These are phyloP conservation scores for Colletotrichum acutatum DNA, from an alignment of 2,329 filamentous ascomycete species.

Conservation along the genomic window DNA sequence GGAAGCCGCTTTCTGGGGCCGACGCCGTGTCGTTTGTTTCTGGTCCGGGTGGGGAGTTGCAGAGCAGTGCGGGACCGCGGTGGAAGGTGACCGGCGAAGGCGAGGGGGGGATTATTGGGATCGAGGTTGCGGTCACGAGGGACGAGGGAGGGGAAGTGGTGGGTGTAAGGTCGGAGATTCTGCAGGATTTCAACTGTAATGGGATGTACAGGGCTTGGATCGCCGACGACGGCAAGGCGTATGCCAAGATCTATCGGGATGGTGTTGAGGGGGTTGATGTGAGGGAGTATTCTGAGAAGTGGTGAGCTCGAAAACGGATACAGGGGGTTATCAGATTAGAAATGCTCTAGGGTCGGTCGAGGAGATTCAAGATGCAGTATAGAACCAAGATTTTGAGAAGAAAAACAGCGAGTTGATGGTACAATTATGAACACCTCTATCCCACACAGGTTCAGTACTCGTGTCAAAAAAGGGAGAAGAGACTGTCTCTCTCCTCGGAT, in stretches of 20 bases:
- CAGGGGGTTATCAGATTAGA: neutral
- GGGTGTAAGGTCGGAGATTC: constrained; percentile 60
- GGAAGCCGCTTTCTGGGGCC: constrained; percentile 61
- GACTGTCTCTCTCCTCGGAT: constrained; percentile 12
- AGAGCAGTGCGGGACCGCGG: constrained; percentile 77
- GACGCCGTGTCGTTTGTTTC: constrained; percentile 72
- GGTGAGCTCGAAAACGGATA: neutral
- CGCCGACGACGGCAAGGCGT: constrained; percentile 67
- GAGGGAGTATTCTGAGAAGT: constrained; percentile 13
- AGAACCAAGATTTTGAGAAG: neutral
- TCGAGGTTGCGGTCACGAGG: constrained; percentile 67
- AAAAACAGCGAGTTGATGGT: constrained; percentile 13
- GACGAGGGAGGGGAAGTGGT: constrained; percentile 56
- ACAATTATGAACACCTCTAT: constrained; percentile 32
- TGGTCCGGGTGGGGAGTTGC: constrained; percentile 78
- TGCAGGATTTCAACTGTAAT: constrained; percentile 86
- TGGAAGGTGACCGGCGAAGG: constrained; percentile 83
- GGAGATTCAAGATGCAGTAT: neutral
- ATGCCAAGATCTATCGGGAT: constrained; percentile 67
- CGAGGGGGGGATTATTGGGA: constrained; percentile 86
- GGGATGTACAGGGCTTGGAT: constrained; percentile 90
- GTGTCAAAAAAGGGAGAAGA: constrained; percentile 5
- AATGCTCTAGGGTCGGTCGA: neutral
- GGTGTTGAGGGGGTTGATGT: constrained; percentile 31
- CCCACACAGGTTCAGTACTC: constrained; percentile 19